phyloP scores from a whole-genome alignment of 495 filamentous ascomycete species.

The Penicillium bovifimosum region DNA sequence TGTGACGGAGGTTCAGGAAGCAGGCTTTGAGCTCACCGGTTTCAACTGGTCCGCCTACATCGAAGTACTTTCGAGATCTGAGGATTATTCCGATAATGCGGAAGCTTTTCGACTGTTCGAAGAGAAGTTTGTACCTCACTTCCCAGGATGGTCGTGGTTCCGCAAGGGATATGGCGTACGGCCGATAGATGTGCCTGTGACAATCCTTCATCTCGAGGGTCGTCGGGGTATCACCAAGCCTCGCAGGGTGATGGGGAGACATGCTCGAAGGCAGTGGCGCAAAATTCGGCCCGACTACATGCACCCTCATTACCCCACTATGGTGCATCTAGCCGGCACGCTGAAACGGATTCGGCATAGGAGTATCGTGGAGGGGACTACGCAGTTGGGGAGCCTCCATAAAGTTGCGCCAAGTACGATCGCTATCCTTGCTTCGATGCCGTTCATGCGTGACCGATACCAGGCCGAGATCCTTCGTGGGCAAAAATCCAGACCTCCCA shows the following conservation, averaged over 20 bases:
- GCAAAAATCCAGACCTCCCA: constrained; percentile 6
- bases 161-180: constrained; percentile 27
- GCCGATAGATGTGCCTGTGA: constrained; percentile 24
- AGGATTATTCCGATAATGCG: constrained; percentile 24
- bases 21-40: constrained; percentile 62
- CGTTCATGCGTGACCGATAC: constrained; percentile 37
- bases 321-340: constrained; percentile 49
- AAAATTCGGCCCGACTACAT: constrained; percentile 36
- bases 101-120: constrained; percentile 68
- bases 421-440: constrained; percentile 49
- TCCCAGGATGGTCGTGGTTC: constrained; percentile 60
- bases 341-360: constrained; percentile 39
- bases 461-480: constrained; percentile 36
- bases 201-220: constrained; percentile 25
- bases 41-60: constrained; percentile 50
- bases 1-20: constrained; percentile 45
- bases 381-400: constrained; percentile 30
- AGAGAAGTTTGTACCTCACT: constrained; percentile 64
- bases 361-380: constrained; percentile 26
- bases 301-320: constrained; percentile 48
- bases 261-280: constrained; percentile 29
- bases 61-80: constrained; percentile 43
- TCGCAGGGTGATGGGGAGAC: constrained; percentile 25
- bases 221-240: constrained; percentile 15
- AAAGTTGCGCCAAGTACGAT: constrained; percentile 46